A percentile compares a stretch with the other conserved stretches of the same genome.
phyloP scores from a whole-genome alignment of 495 filamentous ascomycete species.

The Opeltia flavorubescens region DNA sequence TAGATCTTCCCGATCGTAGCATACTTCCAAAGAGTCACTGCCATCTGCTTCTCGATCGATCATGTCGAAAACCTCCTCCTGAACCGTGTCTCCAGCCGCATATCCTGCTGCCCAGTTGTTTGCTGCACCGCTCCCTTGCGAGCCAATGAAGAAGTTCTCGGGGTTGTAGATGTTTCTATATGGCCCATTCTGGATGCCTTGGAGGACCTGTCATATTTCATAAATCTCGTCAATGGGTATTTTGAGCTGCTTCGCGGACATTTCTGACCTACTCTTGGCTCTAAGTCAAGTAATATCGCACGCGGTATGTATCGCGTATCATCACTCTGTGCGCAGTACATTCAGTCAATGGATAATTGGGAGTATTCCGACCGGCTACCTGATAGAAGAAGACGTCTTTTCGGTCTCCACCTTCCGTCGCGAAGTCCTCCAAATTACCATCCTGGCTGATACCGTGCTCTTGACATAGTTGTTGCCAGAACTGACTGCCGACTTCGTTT shows the following conservation, averaged over 20 bases:
- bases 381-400: slow-evolving; percentile 99
- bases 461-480: slow-evolving; percentile 94
- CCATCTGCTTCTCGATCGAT: slow-evolving; percentile 97
- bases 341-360: not conserved
- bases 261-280: slow-evolving; percentile 58
- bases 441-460: slow-evolving; percentile 97
- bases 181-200: slow-evolving; percentile 77
- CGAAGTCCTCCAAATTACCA: slow-evolving; percentile 90
- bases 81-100: slow-evolving; percentile 75
- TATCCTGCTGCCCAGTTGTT: slow-evolving; percentile 98
- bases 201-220: slow-evolving; percentile 55
- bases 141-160: slow-evolving; percentile 93
- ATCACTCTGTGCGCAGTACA: slow-evolving; percentile 46
- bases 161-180: slow-evolving; percentile 99
- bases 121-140: slow-evolving; percentile 80
- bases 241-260: not conserved
- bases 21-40: slow-evolving; percentile 85
- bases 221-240: not conserved
- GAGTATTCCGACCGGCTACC: slow-evolving; percentile 18
- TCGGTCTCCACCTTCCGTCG: slow-evolving; percentile 88
- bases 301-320: slow-evolving; percentile 96
- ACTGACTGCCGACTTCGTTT: slow-evolving; percentile 68
- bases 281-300: slow-evolving; percentile 88
- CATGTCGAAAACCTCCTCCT: slow-evolving; percentile 98
- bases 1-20: not conserved